Conservation (phyloP, 345 rosid species). For the Carallia brachiata region DNA sequence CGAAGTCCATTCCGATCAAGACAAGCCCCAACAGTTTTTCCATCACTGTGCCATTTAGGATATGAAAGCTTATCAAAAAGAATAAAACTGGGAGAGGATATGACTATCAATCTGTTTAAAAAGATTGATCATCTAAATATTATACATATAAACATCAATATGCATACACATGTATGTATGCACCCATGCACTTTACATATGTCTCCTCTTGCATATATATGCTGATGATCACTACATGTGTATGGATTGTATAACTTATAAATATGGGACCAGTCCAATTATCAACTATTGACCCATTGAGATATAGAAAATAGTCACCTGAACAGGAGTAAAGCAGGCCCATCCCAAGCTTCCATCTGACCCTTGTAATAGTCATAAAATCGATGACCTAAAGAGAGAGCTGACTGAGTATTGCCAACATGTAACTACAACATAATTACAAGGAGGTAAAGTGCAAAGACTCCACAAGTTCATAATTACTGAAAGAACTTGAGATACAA, state of each 20-base stretch:
- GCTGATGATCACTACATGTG: too few relatives aligned
- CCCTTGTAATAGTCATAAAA: constrained; percentile 97
- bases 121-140: background rate
- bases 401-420: constrained; percentile 7
- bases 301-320: constrained; percentile 45
- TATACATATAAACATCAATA: background rate
- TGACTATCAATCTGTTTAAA: background rate
- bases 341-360: constrained; percentile 99
- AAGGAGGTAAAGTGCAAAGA: background rate
- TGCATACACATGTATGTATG: background rate
- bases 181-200: background rate
- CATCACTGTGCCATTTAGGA: constrained; percentile 71
- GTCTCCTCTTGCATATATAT: too few relatives aligned
- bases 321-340: constrained; percentile 96
- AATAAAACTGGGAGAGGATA: constrained; percentile 25
- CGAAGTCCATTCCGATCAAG: constrained; percentile 99
- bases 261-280: background rate
- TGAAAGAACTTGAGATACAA: background rate
- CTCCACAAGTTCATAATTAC: too few relatives aligned
- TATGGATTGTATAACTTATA: background rate
- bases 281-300: background rate
- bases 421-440: constrained; percentile 6
- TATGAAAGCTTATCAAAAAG: constrained; percentile 32
- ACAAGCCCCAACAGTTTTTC: constrained; percentile 98
- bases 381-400: constrained; percentile 61